Evolutionary conservation across 805 yeast genomes (phyloP).

Genomic region (Hanseniaspora thailandica): DNA sequence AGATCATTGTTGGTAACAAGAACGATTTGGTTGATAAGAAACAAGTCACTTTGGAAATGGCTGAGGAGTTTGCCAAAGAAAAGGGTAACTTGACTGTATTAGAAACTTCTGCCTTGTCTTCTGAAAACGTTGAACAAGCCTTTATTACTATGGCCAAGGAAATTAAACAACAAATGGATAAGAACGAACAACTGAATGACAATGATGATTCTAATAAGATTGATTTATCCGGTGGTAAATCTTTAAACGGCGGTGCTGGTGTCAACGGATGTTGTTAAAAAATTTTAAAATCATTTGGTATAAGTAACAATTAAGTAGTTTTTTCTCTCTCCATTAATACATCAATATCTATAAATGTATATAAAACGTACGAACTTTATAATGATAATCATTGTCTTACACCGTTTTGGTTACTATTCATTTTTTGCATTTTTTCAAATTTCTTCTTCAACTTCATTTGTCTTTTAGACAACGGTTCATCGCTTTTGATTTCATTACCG

Average conservation of each 20-base stretch:
- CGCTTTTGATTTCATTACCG: constrained; percentile 10
- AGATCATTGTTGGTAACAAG: constrained; percentile 90
- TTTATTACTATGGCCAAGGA: constrained; percentile 98
- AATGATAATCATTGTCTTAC: constrained; percentile 16
- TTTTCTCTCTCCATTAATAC: background rate
- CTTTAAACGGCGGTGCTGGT: constrained; percentile 35
- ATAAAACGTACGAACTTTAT: constrained; percentile 6
- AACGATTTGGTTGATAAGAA: constrained; percentile 88
- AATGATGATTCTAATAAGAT: constrained; percentile 47
- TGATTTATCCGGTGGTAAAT: constrained; percentile 55
- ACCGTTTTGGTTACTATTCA: constrained; percentile 28
- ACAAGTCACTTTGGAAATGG: constrained; percentile 89
- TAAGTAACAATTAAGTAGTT: background rate
- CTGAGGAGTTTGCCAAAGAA: constrained; percentile 95
- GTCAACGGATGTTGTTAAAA: constrained; percentile 38
- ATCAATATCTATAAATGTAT: constrained; percentile 14
- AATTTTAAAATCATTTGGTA: background rate
- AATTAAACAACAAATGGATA: constrained; percentile 89
- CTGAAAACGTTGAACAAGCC: constrained; percentile 96
- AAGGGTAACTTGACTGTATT: constrained; percentile 77
- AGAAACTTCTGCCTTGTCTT: constrained; percentile 90
- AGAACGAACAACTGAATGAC: constrained; percentile 30
- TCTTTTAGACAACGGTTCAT: constrained; percentile 31
- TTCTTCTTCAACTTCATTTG: constrained; percentile 33
- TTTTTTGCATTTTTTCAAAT: constrained; percentile 26